A percentile compares a stretch with the other conserved stretches of the same genome.
These are phyloP conservation scores for Hymenoscyphus albidus DNA, from an alignment of 2,329 filamentous ascomycete genomes.

Conservation along the genomic window DNA sequence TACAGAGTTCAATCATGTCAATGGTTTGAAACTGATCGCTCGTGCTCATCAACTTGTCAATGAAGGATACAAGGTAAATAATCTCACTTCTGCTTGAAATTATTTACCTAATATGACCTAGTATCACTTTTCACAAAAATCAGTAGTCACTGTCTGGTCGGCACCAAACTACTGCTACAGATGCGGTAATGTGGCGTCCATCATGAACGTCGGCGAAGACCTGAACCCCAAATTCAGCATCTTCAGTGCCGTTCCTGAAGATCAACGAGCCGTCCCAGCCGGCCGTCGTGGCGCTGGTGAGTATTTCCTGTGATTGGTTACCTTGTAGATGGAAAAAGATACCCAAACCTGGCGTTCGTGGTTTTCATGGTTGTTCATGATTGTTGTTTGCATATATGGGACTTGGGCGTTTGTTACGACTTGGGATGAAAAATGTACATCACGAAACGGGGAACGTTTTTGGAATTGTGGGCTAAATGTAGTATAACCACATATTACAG, in stretches of 20 bases:
- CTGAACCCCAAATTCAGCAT: constrained; percentile 89
- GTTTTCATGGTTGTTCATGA: not conserved
- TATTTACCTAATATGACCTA: constrained; percentile 38
- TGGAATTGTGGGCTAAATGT: not conserved
- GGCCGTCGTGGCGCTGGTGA: constrained; percentile 64
- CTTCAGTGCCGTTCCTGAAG: constrained; percentile 84
- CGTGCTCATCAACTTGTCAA: constrained; percentile 73
- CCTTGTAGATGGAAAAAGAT: not conserved
- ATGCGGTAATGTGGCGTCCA: constrained; percentile 59
- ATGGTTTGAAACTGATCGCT: constrained; percentile 67
- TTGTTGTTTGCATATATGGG: constrained; percentile 4
- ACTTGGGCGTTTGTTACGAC: constrained; percentile 3
- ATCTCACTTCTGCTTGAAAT: not conserved
- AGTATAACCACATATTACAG: not conserved
- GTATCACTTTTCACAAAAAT: constrained; percentile 94
- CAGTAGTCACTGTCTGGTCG: constrained; percentile 75
- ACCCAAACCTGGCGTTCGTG: constrained; percentile 4
- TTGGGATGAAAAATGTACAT: constrained; percentile 3
- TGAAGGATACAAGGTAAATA: constrained; percentile 64
- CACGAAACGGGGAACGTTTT: not conserved
- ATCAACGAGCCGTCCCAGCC: constrained; percentile 74
- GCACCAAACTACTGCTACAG: constrained; percentile 46
- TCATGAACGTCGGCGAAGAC: constrained; percentile 85
- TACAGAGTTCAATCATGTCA: constrained; percentile 74
- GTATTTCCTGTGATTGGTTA: constrained; percentile 54